phyloP scores from a whole-genome alignment of 352 stramenopile genomes.

The Plasmopara viticola region DNA sequence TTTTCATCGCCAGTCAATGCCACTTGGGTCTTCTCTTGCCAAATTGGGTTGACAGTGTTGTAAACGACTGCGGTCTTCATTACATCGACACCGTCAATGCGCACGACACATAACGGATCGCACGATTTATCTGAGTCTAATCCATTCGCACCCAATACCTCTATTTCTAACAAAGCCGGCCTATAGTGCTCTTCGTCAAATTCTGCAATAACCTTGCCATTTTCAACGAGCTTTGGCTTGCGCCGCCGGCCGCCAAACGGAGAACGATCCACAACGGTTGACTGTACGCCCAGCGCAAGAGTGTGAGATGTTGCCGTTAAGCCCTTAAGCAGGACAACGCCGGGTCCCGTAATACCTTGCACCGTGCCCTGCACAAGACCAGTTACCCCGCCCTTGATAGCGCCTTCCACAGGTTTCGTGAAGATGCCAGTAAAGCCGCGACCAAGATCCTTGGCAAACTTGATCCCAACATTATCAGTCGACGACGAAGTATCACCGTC shows the following conservation, averaged over 20 bases:
- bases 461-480: slow-evolving; percentile 54
- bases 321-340: slow-evolving; percentile 74
- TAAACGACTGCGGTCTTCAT: slow-evolving; percentile 76
- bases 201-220: slow-evolving; percentile 55
- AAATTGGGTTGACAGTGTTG: slow-evolving; percentile 79
- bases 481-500: slow-evolving; percentile 17
- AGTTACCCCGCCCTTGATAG: slow-evolving; percentile 68
- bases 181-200: slow-evolving; percentile 63
- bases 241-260: slow-evolving; percentile 70
- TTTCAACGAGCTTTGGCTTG: slow-evolving; percentile 59
- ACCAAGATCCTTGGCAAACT: slow-evolving; percentile 82
- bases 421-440: slow-evolving; percentile 83
- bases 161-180: slow-evolving; percentile 45
- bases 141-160: slow-evolving; percentile 67
- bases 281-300: slow-evolving; percentile 68
- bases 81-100: slow-evolving; percentile 58
- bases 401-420: slow-evolving; percentile 81
- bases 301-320: slow-evolving; percentile 82
- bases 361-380: slow-evolving; percentile 74
- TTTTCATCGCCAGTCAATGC: slow-evolving; percentile 44
- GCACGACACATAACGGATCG: slow-evolving; percentile 70
- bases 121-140: slow-evolving; percentile 71
- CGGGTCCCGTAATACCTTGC: slow-evolving; percentile 70
- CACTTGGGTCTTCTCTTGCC: slow-evolving; percentile 68
- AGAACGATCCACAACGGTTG: slow-evolving; percentile 74